Evolutionary conservation across 331 rosid species (phyloP).

Genomic region (Rosa hybrid): DNA sequence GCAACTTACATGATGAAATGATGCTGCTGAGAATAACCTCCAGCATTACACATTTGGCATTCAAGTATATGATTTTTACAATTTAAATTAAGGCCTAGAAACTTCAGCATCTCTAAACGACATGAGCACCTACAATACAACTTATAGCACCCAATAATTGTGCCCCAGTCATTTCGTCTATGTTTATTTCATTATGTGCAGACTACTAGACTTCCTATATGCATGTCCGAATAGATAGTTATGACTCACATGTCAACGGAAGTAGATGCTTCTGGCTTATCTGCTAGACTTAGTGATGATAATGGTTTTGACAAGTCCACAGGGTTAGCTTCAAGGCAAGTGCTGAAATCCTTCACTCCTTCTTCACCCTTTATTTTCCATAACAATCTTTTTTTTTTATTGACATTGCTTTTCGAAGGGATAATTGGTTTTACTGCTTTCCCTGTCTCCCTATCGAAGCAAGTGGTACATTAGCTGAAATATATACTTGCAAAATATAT

Average conservation of each 20-base stretch:
- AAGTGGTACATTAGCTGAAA: not conserved
- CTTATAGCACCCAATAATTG: not conserved
- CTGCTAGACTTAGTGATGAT: not conserved
- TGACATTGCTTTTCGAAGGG: not conserved
- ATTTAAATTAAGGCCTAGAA: not conserved
- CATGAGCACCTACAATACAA: not conserved
- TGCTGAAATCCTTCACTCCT: not conserved
- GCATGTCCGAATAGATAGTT: not conserved
- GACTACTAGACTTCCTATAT: not conserved
- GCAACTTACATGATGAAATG: too few species aligned
- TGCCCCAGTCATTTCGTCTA: not conserved
- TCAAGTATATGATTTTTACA: not conserved
- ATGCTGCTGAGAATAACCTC: not conserved
- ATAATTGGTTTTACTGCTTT: not conserved
- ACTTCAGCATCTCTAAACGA: not conserved
- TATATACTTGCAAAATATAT: not conserved
- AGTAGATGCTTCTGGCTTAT: not conserved
- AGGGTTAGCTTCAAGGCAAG: not conserved
- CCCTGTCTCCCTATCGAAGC: not conserved
- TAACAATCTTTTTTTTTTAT: not conserved
- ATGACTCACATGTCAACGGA: not conserved
- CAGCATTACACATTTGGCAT: not conserved
- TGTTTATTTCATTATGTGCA: not conserved
- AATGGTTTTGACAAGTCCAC: not conserved
- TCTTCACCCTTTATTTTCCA: not conserved